A percentile compares a stretch with the other conserved stretches of the same genome.
phyloP scores from a whole-genome alignment of 805 yeast genomes.

The Yamadazyma philogaea region DNA sequence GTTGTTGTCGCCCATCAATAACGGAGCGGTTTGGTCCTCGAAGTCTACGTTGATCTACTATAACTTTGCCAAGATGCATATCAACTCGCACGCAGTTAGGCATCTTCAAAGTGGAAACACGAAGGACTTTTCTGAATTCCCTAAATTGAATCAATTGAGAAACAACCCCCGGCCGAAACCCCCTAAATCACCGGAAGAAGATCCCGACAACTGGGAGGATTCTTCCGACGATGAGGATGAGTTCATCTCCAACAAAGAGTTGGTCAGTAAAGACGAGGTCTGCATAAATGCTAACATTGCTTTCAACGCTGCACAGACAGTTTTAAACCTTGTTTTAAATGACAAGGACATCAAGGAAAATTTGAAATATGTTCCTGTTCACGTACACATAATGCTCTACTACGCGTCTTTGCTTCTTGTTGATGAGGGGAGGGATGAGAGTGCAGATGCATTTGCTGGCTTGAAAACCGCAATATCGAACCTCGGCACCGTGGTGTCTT shows the following conservation, averaged over 20 bases:
- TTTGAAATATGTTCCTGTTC: constrained; percentile 65
- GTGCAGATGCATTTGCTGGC: constrained; percentile 16
- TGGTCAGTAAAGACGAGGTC: constrained; percentile 31
- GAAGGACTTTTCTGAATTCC: constrained; percentile 26
- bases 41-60: constrained; percentile 68
- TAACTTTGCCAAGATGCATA: constrained; percentile 73
- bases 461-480: constrained; percentile 32
- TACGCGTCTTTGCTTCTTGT: constrained; percentile 56
- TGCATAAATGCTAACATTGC: constrained; percentile 49
- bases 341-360: constrained; percentile 58
- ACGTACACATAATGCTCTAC: constrained; percentile 67
- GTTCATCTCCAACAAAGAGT: constrained; percentile 31
- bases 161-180: constrained; percentile 2
- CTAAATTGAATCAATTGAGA: constrained; percentile 28
- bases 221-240: constrained; percentile 27
- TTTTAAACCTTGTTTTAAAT: constrained; percentile 53
- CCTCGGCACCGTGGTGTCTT: constrained; percentile 40
- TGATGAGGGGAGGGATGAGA: constrained; percentile 15
- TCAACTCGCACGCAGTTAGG: constrained; percentile 52
- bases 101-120: constrained; percentile 31
- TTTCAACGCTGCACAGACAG: constrained; percentile 59
- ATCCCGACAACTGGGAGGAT: constrained; percentile 11
- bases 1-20: constrained; percentile 55
- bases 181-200: background rate
- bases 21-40: constrained; percentile 60